These are phyloP conservation scores for Malassezia slooffiae DNA, from an alignment of 1,284 basidiomycete genomes.

Conservation along the genomic window DNA sequence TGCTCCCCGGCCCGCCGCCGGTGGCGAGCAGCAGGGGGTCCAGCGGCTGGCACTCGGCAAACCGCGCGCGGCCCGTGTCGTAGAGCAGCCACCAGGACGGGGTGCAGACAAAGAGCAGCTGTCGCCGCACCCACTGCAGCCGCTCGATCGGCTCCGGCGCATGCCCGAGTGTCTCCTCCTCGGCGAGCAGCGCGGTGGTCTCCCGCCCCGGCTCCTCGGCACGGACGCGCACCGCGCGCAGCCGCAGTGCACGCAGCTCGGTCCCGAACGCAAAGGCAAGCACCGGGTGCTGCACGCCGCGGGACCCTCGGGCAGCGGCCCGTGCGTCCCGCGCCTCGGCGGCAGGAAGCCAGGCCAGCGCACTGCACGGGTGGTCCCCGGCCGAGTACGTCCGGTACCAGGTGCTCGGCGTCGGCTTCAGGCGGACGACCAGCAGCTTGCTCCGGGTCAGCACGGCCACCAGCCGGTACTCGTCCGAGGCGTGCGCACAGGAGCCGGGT, in stretches of 20 bases:
- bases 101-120: conserved; percentile 18
- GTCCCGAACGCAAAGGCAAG: conserved; percentile 35
- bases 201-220: not conserved
- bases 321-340: conserved; percentile 19
- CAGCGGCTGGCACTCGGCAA: conserved; percentile 19
- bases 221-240: conserved; percentile 14
- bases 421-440: conserved; percentile 82
- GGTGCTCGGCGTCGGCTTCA: conserved; percentile 82
- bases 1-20: conserved; percentile 33
- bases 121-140: conserved; percentile 49
- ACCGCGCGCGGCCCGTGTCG: conserved; percentile 13
- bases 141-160: conserved; percentile 45
- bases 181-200: conserved; percentile 10
- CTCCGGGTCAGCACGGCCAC: conserved; percentile 76
- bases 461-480: conserved; percentile 71
- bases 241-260: conserved; percentile 22
- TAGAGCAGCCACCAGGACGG: conserved; percentile 13
- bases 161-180: conserved; percentile 33
- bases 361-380: conserved; percentile 5
- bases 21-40: conserved; percentile 26
- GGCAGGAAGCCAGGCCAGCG: conserved; percentile 37
- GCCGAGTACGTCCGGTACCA: conserved; percentile 55
- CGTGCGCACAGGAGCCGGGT: conserved; percentile 62
- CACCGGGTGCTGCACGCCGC: conserved; percentile 18
- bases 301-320: conserved; percentile 2